A percentile compares a stretch with the other conserved stretches of the same genome.
These are phyloP conservation scores for Candida maesae DNA, from an alignment of 805 yeast species.

Conservation along the genomic window DNA sequence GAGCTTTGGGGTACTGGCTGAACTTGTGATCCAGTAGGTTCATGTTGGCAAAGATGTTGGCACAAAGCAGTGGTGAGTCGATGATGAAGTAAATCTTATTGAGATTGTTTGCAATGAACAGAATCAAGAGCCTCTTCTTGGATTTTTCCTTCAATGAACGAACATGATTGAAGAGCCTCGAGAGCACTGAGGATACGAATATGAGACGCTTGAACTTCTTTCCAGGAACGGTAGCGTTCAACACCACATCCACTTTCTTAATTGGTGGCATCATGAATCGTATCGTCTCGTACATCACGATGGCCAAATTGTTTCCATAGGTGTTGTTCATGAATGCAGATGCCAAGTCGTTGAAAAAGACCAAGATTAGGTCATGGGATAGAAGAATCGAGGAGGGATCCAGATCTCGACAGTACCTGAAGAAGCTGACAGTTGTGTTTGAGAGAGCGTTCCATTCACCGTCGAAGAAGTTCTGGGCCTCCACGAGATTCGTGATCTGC, in stretches of 20 bases:
- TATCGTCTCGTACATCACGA: conserved; percentile 34
- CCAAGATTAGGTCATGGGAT: conserved; percentile 51
- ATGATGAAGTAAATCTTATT: conserved; percentile 51
- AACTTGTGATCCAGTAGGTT: conserved; percentile 44
- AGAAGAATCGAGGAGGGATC: conserved; percentile 53
- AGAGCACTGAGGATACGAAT: conserved; percentile 23
- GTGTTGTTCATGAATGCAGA: conserved; percentile 44
- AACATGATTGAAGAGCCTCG: conserved; percentile 27
- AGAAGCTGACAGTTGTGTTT: conserved; percentile 38
- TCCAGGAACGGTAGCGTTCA: conserved; percentile 38
- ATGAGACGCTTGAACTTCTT: conserved; percentile 40
- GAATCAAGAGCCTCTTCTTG: conserved; percentile 42
- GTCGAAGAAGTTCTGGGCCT: conserved; percentile 28
- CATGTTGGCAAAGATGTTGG: conserved; percentile 59
- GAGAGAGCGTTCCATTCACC: conserved; percentile 44
- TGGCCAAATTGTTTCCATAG: conserved; percentile 35
- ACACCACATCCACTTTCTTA: conserved; percentile 36
- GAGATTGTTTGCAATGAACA: conserved; percentile 45
- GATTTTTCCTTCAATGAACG: conserved; percentile 28
- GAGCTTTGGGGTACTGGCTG: conserved; percentile 37
- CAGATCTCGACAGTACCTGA: conserved; percentile 43
- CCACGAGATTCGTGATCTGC: conserved; percentile 17
- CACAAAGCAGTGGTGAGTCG: conserved; percentile 53
- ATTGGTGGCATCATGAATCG: conserved; percentile 45
- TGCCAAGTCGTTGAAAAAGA: conserved; percentile 43